phyloP scores from a whole-genome alignment of 805 yeast species.

The Soucietia sequanensis region DNA sequence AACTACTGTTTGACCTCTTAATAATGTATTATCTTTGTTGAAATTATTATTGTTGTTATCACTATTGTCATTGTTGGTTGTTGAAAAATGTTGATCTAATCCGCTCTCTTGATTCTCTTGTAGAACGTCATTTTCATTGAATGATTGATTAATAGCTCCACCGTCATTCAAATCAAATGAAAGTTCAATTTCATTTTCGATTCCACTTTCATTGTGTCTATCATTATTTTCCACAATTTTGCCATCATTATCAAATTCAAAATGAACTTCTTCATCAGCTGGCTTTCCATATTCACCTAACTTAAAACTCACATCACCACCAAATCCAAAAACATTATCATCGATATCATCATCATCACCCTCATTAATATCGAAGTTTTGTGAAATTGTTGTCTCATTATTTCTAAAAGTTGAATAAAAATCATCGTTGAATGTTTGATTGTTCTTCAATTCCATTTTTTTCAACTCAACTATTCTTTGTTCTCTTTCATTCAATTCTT shows the following conservation, averaged over 20 bases:
- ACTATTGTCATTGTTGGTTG: not conserved
- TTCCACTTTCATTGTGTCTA: too few relatives aligned
- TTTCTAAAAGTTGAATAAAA: too few relatives aligned
- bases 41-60: not conserved
- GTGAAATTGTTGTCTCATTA: too few relatives aligned
- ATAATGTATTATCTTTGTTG: not conserved
- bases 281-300: conserved; percentile 2
- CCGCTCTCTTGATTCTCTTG: too few relatives aligned
- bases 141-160: too few relatives aligned
- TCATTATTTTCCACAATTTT: conserved; percentile 5
- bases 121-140: too few relatives aligned
- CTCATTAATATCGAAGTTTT: too few relatives aligned
- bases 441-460: conserved; percentile 15
- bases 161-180: too few relatives aligned
- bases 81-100: not conserved
- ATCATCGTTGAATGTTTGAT: too few relatives aligned
- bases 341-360: conserved; percentile 5
- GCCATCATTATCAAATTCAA: conserved; percentile 22
- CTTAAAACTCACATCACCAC: conserved; percentile 4
- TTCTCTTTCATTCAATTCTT: conserved; percentile 8
- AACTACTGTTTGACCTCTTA: not conserved
- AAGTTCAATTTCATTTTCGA: too few relatives aligned
- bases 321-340: conserved; percentile 1
- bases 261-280: conserved; percentile 9
- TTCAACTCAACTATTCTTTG: conserved; percentile 7